Evolutionary conservation across 768 basidiomycete genomes (phyloP), one percentile per base, ranked within the genome.

Genomic region (Pleurotus tuber-regium): DNA sequence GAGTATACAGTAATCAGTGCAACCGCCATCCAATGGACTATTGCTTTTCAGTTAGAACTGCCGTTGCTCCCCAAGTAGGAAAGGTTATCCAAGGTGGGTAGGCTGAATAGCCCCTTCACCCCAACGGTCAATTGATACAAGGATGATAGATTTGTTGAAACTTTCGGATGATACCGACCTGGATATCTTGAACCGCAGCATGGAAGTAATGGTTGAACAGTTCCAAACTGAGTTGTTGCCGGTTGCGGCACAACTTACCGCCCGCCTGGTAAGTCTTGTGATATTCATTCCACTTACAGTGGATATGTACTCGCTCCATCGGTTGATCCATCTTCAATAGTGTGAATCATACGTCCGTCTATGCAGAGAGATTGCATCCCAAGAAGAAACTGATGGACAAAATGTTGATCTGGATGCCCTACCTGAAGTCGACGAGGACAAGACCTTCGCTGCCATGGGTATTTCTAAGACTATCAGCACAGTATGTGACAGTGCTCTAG

Each of bases 111-210:
- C 48, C 30, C 18, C 39, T 44, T 44, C 50, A 46, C 12, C n/a
- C 11, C 21, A 30, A 10, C 7, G 8, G 28, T 21, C 16, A 14
- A n/a, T 29, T 38, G 9, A 12, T 38, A 16, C 18, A 4, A 14
- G 7, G 11, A 38, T 50, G 36, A 11, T 54, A 90, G 90, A 89
- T 63, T 73, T 94, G n/a, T 78, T 94, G 59, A 91, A 90, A 65
- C 76, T 96, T 38, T 84, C 89, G n/a, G 89, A 93, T 63, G 89
- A 94, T 68, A 92, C 90, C 39, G 92, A 95, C 64, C 71, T 96
- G 38, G 92, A 95, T 63, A 78, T 90, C 42, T 74, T 94, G 50
- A 92, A 90, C 61, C 75, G 73, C 54, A 81, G 86, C 60, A 91
- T 92, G 86, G 88, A 92, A 60, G 80, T 82, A 21, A 86, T 95